phyloP scores from a whole-genome alignment of 2,329 filamentous ascomycete species.

The Fusarium cicatricum region DNA sequence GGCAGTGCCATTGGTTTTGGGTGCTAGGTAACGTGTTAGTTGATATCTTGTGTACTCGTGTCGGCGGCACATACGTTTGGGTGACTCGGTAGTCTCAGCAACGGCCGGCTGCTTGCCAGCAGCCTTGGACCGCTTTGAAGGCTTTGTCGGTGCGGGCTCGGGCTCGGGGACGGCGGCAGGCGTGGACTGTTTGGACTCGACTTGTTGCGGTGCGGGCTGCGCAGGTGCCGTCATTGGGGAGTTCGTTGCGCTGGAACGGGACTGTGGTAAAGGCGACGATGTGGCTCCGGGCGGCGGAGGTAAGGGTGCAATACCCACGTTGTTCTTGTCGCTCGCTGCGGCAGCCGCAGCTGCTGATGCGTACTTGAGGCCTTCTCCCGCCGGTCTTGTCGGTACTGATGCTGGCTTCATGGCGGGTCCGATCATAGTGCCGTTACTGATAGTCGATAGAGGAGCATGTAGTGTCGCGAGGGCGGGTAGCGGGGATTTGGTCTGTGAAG shows the following conservation, averaged over 20 bases:
- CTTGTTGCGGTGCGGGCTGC: slow-evolving; percentile 54
- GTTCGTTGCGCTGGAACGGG: slow-evolving; percentile 63
- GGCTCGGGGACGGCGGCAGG: slow-evolving; percentile 31
- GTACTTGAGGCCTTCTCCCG: slow-evolving; percentile 93
- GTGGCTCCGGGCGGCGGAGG: slow-evolving; percentile 82
- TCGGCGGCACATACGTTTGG: slow-evolving; percentile 51
- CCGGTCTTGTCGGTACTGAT: slow-evolving; percentile 80
- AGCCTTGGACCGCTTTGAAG: slow-evolving; percentile 53
- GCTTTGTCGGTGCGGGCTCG: slow-evolving; percentile 43
- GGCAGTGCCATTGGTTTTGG: slow-evolving; percentile 59
- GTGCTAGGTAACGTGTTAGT: slow-evolving; percentile 40
- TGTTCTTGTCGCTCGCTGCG: slow-evolving; percentile 85
- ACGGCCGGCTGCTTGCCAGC: slow-evolving; percentile 54
- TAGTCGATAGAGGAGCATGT: slow-evolving; percentile 74
- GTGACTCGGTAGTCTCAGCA: slow-evolving; percentile 53
- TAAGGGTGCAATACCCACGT: slow-evolving; percentile 90
- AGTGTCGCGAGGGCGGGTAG: slow-evolving; percentile 91
- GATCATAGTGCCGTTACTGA: slow-evolving; percentile 64
- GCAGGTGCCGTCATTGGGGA: slow-evolving; percentile 60
- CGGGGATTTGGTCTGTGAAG: slow-evolving; percentile 91
- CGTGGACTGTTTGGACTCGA: slow-evolving; percentile 47
- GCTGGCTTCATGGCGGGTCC: slow-evolving; percentile 88
- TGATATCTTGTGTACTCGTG: neutral
- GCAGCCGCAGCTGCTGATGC: slow-evolving; percentile 95
- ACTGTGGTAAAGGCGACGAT: slow-evolving; percentile 59